Evolutionary conservation across 306 rosid species (phyloP).

Genomic region (Cucurbita maxima): DNA sequence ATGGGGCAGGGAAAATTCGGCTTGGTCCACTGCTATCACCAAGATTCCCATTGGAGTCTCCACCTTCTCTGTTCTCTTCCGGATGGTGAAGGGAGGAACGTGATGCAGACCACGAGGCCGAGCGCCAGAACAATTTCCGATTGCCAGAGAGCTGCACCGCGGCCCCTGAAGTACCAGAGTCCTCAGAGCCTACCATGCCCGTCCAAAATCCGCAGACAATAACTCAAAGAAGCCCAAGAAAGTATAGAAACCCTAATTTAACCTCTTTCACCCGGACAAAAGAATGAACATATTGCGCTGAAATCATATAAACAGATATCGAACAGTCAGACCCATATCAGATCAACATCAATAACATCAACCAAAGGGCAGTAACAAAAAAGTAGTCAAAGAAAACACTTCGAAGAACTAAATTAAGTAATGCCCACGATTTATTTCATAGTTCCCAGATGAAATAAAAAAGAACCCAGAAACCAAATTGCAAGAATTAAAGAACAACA

Average conservation of each 20-base stretch:
- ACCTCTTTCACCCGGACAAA: conserved; percentile 2
- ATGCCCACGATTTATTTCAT: not conserved
- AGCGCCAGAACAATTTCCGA: conserved; percentile 75
- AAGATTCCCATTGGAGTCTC: conserved; percentile 36
- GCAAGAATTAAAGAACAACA: not conserved
- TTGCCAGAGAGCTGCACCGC: conserved; percentile 35
- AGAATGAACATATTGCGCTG: conserved; percentile 11
- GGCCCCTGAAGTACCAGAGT: conserved; percentile 22
- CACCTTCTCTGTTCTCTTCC: conserved; percentile 26
- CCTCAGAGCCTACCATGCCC: conserved; percentile 83
- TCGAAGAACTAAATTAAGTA: not conserved
- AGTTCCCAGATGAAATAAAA: not conserved
- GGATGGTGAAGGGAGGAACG: conserved; percentile 37
- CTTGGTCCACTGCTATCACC: conserved; percentile 23
- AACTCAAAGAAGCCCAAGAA: conserved; percentile 6
- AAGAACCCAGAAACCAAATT: not conserved
- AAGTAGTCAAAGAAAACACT: not conserved
- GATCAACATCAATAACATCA: conserved; percentile 20
- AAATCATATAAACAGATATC: conserved; percentile 14
- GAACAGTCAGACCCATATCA: conserved; percentile 16
- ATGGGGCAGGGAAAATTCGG: conserved; percentile 56
- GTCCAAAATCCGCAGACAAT: conserved; percentile 7
- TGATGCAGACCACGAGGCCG: conserved; percentile 84
- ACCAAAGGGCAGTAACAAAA: not conserved
- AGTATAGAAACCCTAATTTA: conserved; percentile 9